Percentiles rank a stretch among this genome's conserved stretches.
Conservation (phyloP, 2,329 filamentous ascomycete genomes). For the Scedosporium aurantiacum region DNA sequence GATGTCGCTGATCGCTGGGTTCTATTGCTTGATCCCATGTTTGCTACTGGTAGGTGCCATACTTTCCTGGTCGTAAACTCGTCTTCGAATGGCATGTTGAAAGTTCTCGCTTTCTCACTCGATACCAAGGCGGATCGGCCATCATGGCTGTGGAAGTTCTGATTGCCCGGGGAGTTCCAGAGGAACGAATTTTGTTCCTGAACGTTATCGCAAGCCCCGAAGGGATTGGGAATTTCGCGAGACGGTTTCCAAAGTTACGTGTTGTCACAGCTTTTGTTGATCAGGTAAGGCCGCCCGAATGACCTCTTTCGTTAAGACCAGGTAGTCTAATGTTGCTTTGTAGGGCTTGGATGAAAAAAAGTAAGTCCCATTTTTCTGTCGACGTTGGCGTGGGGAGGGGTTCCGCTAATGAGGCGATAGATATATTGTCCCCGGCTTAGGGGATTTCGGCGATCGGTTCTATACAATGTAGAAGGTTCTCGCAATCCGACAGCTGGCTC, state of each 20-base stretch:
- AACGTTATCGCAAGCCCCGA: conserved; percentile 97
- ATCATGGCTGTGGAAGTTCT: conserved; percentile 95
- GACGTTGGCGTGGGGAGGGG: background rate
- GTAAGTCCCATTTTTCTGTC: conserved; percentile 37
- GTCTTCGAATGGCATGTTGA: conserved; percentile 1
- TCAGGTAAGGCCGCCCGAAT: conserved; percentile 35
- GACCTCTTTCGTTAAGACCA: background rate
- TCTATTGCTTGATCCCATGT: conserved; percentile 93
- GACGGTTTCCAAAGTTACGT: conserved; percentile 77
- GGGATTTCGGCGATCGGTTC: conserved; percentile 92
- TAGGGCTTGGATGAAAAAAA: conserved; percentile 93
- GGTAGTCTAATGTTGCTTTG: conserved; percentile 10
- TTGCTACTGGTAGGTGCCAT: conserved; percentile 66
- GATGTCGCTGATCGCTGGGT: conserved; percentile 93
- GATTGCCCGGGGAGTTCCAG: conserved; percentile 79
- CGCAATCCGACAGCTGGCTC: background rate
- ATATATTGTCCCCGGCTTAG: conserved; percentile 88
- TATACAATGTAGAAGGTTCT: conserved; percentile 55
- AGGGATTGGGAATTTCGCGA: conserved; percentile 78
- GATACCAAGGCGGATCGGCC: conserved; percentile 66
- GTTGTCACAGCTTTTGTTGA: conserved; percentile 96
- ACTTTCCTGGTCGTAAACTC: background rate
- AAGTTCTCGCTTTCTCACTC: background rate
- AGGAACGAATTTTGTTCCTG: conserved; percentile 89
- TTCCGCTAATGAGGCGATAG: conserved; percentile 40